Evolutionary conservation across 164 flowering plant species (phyloP).

Genomic region (Chloranthus sessilifolius): DNA sequence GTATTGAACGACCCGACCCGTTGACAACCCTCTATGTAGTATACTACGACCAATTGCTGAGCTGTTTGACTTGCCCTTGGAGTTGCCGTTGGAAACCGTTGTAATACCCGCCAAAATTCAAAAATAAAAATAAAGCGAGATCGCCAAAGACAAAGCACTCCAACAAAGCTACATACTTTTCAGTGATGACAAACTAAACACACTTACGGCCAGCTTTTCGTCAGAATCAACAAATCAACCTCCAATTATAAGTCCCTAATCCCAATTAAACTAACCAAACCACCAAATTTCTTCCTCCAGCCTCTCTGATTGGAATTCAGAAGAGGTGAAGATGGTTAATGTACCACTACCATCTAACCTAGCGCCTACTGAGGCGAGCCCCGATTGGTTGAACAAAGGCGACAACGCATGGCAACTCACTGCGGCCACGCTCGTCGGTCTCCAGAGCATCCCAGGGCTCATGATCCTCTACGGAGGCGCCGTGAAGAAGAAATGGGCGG

Average conservation of each 20-base stretch:
- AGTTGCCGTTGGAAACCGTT: conserved; percentile 6
- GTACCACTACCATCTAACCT: conserved; percentile 27
- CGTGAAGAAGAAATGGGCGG: conserved; percentile 43
- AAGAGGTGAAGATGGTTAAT: background rate
- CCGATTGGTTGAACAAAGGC: conserved; percentile 41
- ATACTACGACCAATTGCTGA: too few species aligned
- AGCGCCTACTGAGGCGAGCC: conserved; percentile 18
- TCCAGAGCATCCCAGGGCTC: conserved; percentile 42
- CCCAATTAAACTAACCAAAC: background rate
- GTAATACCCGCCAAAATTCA: conserved; percentile 14
- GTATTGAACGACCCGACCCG: too few species aligned
- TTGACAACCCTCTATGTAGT: too few species aligned
- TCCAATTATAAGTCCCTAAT: background rate
- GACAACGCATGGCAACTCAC: conserved; percentile 45
- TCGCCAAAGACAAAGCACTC: background rate
- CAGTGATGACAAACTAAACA: conserved; percentile 3
- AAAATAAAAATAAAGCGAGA: background rate
- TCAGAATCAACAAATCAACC: conserved; percentile 20
- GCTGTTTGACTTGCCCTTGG: conserved; percentile 8
- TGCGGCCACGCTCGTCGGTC: conserved; percentile 40
- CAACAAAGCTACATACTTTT: background rate
- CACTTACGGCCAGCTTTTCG: conserved; percentile 22
- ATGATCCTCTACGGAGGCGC: conserved; percentile 35
- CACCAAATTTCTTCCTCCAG: too few species aligned
- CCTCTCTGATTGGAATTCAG: background rate